Conservation (phyloP, 2,329 filamentous ascomycete species). For the Aspergillus ustus region DNA sequence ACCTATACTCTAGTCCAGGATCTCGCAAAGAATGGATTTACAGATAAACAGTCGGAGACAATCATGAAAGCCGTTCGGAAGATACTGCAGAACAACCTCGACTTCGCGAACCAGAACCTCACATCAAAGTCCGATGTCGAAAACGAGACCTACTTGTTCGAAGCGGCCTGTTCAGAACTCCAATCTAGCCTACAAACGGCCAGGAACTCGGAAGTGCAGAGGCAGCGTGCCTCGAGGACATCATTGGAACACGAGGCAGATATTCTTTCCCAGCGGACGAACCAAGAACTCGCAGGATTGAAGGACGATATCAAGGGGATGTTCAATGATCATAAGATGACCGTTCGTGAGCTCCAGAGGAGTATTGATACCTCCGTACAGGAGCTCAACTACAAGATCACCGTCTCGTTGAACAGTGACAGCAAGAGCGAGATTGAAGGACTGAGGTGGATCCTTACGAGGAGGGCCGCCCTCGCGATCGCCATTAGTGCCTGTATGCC, state of each 20-base stretch:
- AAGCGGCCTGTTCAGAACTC: conserved; percentile 90
- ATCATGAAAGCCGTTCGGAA: conserved; percentile 90
- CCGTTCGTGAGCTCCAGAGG: conserved; percentile 84
- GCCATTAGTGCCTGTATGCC: conserved; percentile 54
- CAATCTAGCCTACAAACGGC: conserved; percentile 83
- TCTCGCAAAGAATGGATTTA: conserved; percentile 73
- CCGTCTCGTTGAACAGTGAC: conserved; percentile 85
- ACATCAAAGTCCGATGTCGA: conserved; percentile 92
- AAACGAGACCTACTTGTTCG: conserved; percentile 93
- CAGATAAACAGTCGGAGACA: conserved; percentile 73
- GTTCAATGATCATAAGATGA: conserved; percentile 96
- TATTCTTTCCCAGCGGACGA: conserved; percentile 81
- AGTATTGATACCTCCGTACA: conserved; percentile 85
- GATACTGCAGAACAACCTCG: conserved; percentile 77
- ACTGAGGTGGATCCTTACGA: conserved; percentile 80
- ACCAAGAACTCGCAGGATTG: conserved; percentile 78
- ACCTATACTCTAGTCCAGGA: conserved; percentile 86
- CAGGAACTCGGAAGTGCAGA: conserved; percentile 75
- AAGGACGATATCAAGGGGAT: conserved; percentile 93
- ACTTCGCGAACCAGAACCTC: conserved; percentile 76
- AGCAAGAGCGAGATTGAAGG: conserved; percentile 90
- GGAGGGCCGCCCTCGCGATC: conserved; percentile 66
- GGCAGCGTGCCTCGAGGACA: conserved; percentile 79
- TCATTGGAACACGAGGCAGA: conserved; percentile 95
- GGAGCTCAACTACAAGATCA: conserved; percentile 96